phyloP scores from a whole-genome alignment of 352 stramenopile species.

The Phytophthora colocasiae region DNA sequence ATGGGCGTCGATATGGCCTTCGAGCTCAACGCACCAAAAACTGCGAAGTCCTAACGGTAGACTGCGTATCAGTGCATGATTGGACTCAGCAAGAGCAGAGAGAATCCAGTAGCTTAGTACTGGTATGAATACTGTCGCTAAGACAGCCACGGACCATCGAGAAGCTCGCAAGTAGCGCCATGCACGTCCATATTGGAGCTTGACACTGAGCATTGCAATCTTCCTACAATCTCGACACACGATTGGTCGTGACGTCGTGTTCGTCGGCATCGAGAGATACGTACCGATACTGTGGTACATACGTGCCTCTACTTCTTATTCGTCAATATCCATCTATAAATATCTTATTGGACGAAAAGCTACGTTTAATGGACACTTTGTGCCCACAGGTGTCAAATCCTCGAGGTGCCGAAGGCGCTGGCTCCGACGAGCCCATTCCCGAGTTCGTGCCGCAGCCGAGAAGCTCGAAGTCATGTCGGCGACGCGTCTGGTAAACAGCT shows the following conservation, averaged over 20 bases:
- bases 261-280: no score
- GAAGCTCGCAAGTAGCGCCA: conserved; percentile 7
- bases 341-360: conserved; percentile 14
- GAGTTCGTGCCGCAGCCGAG: conserved; percentile 13
- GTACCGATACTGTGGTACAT: no score
- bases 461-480: conserved; percentile 24
- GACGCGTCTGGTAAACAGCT: conserved; percentile 19
- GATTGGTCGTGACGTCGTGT: not conserved
- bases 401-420: conserved; percentile 12
- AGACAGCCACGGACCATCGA: conserved; percentile 9
- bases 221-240: not conserved
- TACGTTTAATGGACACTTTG: not conserved
- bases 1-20: conserved; percentile 49
- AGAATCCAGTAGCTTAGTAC: conserved; percentile 27
- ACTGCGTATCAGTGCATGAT: conserved; percentile 23
- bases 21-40: conserved; percentile 43
- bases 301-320: no score
- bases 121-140: conserved; percentile 11
- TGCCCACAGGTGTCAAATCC: conserved; percentile 9
- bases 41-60: conserved; percentile 18
- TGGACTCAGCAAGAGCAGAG: conserved; percentile 29
- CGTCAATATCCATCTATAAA: no score
- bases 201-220: no score
- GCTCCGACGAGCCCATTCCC: conserved; percentile 17
- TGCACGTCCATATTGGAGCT: not conserved